phyloP scores from a whole-genome alignment of 306 rosid genomes.

The Dryas octopetala region DNA sequence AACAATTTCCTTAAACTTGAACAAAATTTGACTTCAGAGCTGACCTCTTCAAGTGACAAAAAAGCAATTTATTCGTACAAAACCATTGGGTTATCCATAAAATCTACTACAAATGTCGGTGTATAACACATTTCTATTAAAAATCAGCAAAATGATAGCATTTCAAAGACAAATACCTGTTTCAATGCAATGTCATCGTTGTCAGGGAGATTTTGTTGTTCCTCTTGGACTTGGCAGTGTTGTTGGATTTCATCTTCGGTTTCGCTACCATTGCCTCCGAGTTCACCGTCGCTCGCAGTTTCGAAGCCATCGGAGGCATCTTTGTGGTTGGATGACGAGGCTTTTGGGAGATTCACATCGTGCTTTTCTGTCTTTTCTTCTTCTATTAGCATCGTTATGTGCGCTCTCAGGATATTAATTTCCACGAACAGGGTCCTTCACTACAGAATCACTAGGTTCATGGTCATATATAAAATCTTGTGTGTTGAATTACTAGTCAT shows the following conservation, averaged over 20 bases:
- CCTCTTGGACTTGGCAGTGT: background rate
- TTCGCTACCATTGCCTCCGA: slow-evolving; percentile 31
- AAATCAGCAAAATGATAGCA: background rate
- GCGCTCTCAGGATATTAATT: too few relatives aligned
- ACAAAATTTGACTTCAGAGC: background rate
- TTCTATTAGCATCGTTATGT: slow-evolving; percentile 20
- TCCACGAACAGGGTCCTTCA: too few relatives aligned
- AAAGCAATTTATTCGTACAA: background rate
- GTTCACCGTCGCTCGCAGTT: slow-evolving; percentile 60
- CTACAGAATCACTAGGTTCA: too few relatives aligned
- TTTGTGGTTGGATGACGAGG: slow-evolving; percentile 19
- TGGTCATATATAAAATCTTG: too few relatives aligned
- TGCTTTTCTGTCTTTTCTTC: slow-evolving; percentile 24
- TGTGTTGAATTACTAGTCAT: too few relatives aligned
- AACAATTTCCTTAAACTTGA: too few relatives aligned
- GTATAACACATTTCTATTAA: too few relatives aligned
- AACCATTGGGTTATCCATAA: background rate
- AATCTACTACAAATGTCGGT: background rate
- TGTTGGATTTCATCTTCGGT: slow-evolving; percentile 15
- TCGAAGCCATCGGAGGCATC: slow-evolving; percentile 51
- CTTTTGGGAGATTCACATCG: slow-evolving; percentile 14
- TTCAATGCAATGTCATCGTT: background rate
- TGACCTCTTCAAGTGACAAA: background rate
- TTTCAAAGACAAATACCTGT: background rate
- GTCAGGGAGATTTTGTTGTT: background rate